Evolutionary conservation across 108 stramenopile genomes (phyloP).

Genomic region (Cyclotella baltica): DNA sequence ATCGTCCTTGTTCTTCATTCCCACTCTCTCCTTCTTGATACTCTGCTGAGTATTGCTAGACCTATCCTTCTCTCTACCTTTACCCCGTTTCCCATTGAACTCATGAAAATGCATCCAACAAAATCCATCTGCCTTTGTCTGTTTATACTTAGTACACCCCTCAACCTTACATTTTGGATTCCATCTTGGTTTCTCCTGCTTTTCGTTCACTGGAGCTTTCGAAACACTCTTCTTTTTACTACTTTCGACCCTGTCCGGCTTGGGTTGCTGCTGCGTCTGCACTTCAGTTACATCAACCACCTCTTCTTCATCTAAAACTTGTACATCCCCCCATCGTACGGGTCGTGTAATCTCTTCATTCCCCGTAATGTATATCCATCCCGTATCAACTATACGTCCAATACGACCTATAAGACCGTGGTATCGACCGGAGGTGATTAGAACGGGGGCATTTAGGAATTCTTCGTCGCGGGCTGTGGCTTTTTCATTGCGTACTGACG

Average conservation of each 20-base stretch:
- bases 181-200: neutral
- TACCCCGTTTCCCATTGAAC: no score
- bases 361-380: constrained; percentile 24
- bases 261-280: no score
- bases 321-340: constrained; percentile 6
- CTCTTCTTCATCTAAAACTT: constrained; percentile 9
- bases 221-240: neutral
- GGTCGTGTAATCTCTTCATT: constrained; percentile 23
- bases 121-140: neutral
- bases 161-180: neutral
- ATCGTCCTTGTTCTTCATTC: neutral
- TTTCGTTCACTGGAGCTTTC: neutral
- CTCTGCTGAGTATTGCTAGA: no score
- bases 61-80: no score
- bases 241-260: no score
- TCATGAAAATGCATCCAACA: no score
- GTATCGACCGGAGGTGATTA: constrained; percentile 8
- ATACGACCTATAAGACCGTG: neutral
- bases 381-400: constrained; percentile 1
- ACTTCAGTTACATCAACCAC: neutral
- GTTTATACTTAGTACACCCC: neutral
- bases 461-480: neutral
- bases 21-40: neutral
- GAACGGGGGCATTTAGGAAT: neutral
- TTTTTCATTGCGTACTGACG: neutral